Percentiles rank a stretch among this genome's conserved stretches.
Conservation (phyloP, 1,139 yeast species). For the Meyerozyma sp. region DNA sequence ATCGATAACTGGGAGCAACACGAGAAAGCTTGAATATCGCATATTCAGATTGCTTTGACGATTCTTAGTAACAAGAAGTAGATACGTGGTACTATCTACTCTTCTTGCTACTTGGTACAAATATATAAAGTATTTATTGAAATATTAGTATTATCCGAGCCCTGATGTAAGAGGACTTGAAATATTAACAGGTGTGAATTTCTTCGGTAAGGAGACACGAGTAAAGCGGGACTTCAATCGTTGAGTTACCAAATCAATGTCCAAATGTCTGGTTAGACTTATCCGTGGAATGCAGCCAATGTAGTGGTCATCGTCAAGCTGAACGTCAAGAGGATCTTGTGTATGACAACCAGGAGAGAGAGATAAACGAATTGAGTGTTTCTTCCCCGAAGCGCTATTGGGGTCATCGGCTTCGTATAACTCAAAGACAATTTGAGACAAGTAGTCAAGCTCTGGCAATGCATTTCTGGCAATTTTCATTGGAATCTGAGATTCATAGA, state of each 20-base stretch:
- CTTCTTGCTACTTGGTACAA: neutral
- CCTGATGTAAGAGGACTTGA: slow-evolving; percentile 53
- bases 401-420: slow-evolving; percentile 77
- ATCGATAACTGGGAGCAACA: slow-evolving; percentile 94
- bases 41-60: neutral
- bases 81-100: slow-evolving; percentile 11
- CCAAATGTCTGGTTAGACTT: slow-evolving; percentile 87
- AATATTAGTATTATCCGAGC: slow-evolving; percentile 24
- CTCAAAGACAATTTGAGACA: slow-evolving; percentile 93
- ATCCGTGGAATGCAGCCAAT: slow-evolving; percentile 93
- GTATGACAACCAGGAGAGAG: slow-evolving; percentile 98
- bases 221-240: slow-evolving; percentile 77
- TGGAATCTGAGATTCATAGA: slow-evolving; percentile 92
- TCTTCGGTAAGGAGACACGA: slow-evolving; percentile 86
- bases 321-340: slow-evolving; percentile 94
- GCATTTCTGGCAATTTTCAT: slow-evolving; percentile 93
- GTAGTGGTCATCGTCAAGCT: slow-evolving; percentile 92
- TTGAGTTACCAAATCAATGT: slow-evolving; percentile 83
- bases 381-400: slow-evolving; percentile 55
- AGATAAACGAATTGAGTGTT: slow-evolving; percentile 81
- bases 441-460: slow-evolving; percentile 90
- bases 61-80: neutral
- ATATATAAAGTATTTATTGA: slow-evolving; percentile 1
- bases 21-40: slow-evolving; percentile 37
- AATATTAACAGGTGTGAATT: slow-evolving; percentile 84